Base-by-base conservation (phyloP, 2,329 filamentous ascomycete species). In the Epichloe coenophiala region DNA sequence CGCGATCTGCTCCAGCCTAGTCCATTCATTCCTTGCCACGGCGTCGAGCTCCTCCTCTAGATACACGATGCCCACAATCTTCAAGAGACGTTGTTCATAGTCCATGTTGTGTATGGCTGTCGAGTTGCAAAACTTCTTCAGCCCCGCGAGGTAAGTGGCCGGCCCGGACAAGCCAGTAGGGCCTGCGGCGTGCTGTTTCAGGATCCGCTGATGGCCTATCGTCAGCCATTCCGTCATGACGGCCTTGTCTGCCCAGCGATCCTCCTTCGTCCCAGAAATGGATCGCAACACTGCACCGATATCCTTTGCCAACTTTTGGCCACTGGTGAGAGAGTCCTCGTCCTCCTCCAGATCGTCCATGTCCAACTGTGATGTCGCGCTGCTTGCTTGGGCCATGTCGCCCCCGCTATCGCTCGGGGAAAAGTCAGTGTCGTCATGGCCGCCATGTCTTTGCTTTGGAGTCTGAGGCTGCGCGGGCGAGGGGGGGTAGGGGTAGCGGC, bases 31-130 rank as follows among this genome's bases (percentile, higher is more conserved):
- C 12, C 41, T 50, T 11, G 43, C 46, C 31, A 65, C 51, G 3
- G 58, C 58, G 7, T 40, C 51, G 36, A 58, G 44, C 53, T 67
- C 64, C 47, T 67, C 65, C 4, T 53, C 49, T 5, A 62, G 23
- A 17, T 58, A 64, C 5, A 62, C 49, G 17, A 66, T 59, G 13
- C 51, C 55, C 12, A 56, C 53, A 33, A 67, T 54, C 17, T 50
- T 57, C 2, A 33, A 36, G 3, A 62, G 55, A 4, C 61, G 58
- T 33, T 58, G 53, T 11, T 46, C 15, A 52, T 58, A 61, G 19
- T 51, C 40, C 49, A 59, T 53, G 7, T 51, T 45, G 15, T 50
- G 47, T 5, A 55, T 40, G 1, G 39, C 27, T 8, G 47, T 46
- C 4, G 58, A 50, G 17, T 51, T 50, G 42, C 54, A 56, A 21